phyloP scores from a whole-genome alignment of 2,329 filamentous ascomycete genomes.

The Venturia oleaginea region DNA sequence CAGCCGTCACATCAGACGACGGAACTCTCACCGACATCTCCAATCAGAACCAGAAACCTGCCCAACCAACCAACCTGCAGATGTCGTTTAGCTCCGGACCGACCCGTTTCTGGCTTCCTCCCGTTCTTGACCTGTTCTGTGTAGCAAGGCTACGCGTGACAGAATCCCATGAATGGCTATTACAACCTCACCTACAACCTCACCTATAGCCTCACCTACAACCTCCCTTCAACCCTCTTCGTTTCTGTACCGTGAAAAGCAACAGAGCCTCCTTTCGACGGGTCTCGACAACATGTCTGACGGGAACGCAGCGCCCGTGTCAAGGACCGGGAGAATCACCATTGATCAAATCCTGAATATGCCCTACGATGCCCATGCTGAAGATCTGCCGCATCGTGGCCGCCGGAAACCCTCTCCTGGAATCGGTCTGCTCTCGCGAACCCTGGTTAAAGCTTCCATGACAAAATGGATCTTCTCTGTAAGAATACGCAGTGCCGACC shows the following conservation, averaged over 20 bases:
- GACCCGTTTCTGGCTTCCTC: neutral
- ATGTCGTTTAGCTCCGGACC: neutral
- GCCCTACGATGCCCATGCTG: neutral
- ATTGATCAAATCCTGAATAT: constrained; percentile 10
- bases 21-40: neutral
- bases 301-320: neutral
- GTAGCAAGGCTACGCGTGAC: constrained; percentile 2
- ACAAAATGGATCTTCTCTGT: constrained; percentile 71
- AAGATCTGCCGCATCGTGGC: neutral
- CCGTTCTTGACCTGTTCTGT: neutral
- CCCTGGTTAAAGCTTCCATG: constrained; percentile 65
- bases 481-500: constrained; percentile 57
- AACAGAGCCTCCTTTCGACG: neutral
- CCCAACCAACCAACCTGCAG: neutral
- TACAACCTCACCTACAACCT: neutral
- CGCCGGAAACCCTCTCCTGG: neutral
- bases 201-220: too few species aligned
- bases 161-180: neutral
- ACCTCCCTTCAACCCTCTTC: neutral
- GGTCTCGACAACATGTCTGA: neutral
- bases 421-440: constrained; percentile 67
- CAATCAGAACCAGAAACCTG: neutral
- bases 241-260: neutral
- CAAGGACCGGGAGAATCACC: constrained; percentile 6
- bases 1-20: neutral